Percentiles rank a stretch among this genome's conserved stretches.
Conservation (phyloP, 176 grass and related monocot species). For the Rhynchospora pubera region DNA sequence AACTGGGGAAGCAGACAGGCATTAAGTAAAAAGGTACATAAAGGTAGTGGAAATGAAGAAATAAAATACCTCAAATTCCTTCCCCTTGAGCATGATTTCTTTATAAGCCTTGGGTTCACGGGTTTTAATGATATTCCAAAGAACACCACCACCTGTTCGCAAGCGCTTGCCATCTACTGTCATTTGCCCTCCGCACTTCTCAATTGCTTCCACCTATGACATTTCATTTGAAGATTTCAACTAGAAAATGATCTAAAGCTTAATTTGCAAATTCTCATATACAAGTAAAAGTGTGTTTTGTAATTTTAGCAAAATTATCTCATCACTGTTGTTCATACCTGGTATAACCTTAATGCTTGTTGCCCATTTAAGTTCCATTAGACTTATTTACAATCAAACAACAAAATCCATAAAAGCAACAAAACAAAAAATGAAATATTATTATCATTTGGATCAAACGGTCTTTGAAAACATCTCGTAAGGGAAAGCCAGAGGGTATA, state of each 20-base stretch:
- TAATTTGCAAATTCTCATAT: background rate
- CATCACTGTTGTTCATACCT: background rate
- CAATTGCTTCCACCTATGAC: conserved; percentile 81
- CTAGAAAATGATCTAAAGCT: background rate
- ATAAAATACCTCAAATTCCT: conserved; percentile 74
- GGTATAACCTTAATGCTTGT: background rate
- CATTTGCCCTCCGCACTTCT: conserved; percentile 79
- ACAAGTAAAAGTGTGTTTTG: background rate
- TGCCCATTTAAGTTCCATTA: background rate
- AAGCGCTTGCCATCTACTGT: conserved; percentile 71
- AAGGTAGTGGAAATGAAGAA: background rate
- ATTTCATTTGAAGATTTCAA: conserved; percentile 4
- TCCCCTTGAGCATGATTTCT: conserved; percentile 91
- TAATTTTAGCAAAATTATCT: background rate
- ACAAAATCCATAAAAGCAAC: background rate
- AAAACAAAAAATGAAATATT: background rate
- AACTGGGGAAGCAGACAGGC: background rate
- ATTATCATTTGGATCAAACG: background rate
- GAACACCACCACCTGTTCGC: conserved; percentile 82
- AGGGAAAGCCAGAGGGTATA: background rate
- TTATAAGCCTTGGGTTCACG: conserved; percentile 93
- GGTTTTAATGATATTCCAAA: conserved; percentile 95
- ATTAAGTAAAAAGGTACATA: background rate
- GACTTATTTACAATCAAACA: background rate
- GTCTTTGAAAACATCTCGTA: background rate